Evolutionary conservation across 345 rosid genomes (phyloP).

Genomic region (Rhizophora mangle): DNA sequence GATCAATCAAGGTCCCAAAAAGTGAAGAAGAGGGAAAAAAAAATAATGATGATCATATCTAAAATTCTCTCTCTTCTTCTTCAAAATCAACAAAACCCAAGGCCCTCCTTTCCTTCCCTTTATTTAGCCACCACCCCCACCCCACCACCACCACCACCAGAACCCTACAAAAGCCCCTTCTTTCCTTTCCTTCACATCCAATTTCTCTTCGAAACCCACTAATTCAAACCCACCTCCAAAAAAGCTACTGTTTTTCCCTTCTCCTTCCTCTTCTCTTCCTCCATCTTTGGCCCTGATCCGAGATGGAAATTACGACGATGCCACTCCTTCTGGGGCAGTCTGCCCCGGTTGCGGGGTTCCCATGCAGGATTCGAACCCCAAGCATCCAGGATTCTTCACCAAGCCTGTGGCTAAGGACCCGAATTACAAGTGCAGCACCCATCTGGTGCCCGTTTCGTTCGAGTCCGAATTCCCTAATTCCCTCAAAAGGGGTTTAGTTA

Average conservation of each 20-base stretch:
- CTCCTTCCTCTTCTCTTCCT: conserved; percentile 13
- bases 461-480: conserved; percentile 55
- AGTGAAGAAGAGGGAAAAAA: conserved; percentile 1
- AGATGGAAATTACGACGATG: conserved; percentile 76
- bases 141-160: neutral
- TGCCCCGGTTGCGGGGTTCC: conserved; percentile 96
- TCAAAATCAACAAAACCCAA: conserved; percentile 45
- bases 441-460: conserved; percentile 50
- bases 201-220: conserved; percentile 32
- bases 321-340: conserved; percentile 48
- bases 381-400: conserved; percentile 74
- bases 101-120: conserved; percentile 32
- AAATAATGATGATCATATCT: conserved; percentile 40
- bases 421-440: conserved; percentile 23
- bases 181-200: conserved; percentile 11
- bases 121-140: conserved; percentile 16
- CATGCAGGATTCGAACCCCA: conserved; percentile 66
- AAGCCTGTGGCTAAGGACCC: conserved; percentile 43
- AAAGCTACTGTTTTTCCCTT: neutral
- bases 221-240: conserved; percentile 8
- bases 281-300: conserved; percentile 42
- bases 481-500: conserved; percentile 54
- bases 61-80: conserved; percentile 45
- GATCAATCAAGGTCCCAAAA: neutral
- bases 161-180: conserved; percentile 13